Evolutionary conservation across 371 early-diverging fungal genomes (phyloP).

Genomic region (Blakeslea trispora): DNA sequence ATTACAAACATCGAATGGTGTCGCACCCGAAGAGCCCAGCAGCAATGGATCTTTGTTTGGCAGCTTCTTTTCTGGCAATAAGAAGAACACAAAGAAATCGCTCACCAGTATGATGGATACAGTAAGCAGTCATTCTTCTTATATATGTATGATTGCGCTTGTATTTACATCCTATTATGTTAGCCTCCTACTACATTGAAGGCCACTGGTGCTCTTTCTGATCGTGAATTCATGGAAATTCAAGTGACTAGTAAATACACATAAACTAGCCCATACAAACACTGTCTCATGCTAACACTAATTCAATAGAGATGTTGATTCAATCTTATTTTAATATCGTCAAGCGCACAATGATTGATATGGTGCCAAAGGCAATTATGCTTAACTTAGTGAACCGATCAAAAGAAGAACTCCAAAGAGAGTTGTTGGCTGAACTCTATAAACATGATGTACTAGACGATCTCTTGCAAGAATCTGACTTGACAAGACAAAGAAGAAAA

Average conservation of each 20-base stretch:
- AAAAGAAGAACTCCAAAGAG: constrained; percentile 93
- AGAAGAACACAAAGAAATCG: constrained; percentile 64
- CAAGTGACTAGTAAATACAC: constrained; percentile 89
- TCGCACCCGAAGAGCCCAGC: constrained; percentile 36
- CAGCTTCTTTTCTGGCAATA: constrained; percentile 84
- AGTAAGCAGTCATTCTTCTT: constrained; percentile 37
- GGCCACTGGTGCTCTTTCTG: constrained; percentile 92
- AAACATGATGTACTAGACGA: constrained; percentile 90
- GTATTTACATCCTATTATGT: too few relatives aligned
- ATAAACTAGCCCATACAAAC: too few relatives aligned
- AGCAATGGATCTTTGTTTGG: constrained; percentile 86
- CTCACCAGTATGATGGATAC: constrained; percentile 64
- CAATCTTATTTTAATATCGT: constrained; percentile 97
- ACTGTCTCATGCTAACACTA: too few relatives aligned
- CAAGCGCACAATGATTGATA: constrained; percentile 96
- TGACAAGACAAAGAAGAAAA: constrained; percentile 83
- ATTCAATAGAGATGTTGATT: constrained; percentile 80
- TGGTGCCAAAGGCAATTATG: constrained; percentile 99
- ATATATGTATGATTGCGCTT: too few relatives aligned
- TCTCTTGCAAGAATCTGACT: constrained; percentile 92
- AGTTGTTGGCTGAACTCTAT: constrained; percentile 95
- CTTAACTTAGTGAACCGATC: constrained; percentile 90
- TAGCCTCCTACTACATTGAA: constrained; percentile 94
- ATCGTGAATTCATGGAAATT: constrained; percentile 95
- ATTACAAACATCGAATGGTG: constrained; percentile 32